Evolutionary conservation across 1,139 yeast species (phyloP), one percentile per base, ranked within the genome.

Genomic region (Scheffersomyces quercinus): DNA sequence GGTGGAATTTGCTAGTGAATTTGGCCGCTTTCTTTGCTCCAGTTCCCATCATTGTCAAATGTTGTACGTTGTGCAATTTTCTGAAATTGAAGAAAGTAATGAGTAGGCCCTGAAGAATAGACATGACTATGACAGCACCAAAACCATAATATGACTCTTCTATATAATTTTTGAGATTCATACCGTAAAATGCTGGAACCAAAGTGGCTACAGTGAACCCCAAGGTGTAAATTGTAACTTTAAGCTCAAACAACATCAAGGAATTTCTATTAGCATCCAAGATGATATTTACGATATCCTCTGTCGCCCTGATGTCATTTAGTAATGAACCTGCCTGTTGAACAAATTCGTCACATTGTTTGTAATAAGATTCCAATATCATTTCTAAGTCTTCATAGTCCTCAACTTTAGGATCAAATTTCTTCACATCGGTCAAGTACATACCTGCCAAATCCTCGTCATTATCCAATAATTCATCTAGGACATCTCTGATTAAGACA

Each of bases 261-360:
- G 96, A 85, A 65, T 95, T 95, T 66, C 99, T 82, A 60, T 91
- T 93, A 1, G 99, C 90, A 64, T 95, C 99, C 43, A 95, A 68
- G 45, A 95, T 89, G 55, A 95, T 93, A 62, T 95, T 95, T 47
- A 90, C 95, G 56, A 95, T 90, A 60, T 95, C 99, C 60, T 95
- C 99, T 0, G 99, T 93, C 12, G 95, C 89, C 50, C 85, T 81
- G 54, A 95, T 93, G 64, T 93, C 96, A 51, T 83, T 80, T 30
- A 88, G 82, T 44, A 90, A 70, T 29, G 91, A 85, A 39, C 89
- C 96, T 0, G 96, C 86, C 45, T 89, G 90, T 62, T 93, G 99
- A 3, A 93, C 99, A 57, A 89, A 87, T 65, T 95, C 99, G 58
- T 95, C 99, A 62, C 96, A 88, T 56, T 93, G 98, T 48, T 89